phyloP scores from a whole-genome alignment of 2,329 filamentous ascomycete genomes.

The Calonectria leucothoes region DNA sequence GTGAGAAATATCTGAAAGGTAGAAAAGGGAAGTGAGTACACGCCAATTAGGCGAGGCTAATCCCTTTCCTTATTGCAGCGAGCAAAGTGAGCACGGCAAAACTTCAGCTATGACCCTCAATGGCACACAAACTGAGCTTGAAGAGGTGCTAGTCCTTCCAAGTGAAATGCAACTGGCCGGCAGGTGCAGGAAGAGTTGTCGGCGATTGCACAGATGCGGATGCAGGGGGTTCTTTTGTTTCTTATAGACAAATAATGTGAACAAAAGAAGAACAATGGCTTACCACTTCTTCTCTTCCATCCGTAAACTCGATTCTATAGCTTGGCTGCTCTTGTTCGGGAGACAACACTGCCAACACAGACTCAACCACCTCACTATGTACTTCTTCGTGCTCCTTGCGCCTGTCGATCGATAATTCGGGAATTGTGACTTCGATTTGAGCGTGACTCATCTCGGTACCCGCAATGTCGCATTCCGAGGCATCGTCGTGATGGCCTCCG shows the following conservation, averaged over 20 bases:
- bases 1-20: slow-evolving; percentile 9
- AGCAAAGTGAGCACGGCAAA: slow-evolving; percentile 26
- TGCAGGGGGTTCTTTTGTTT: too few relatives aligned
- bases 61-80: slow-evolving; percentile 29
- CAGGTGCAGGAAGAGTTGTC: neutral
- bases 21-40: neutral
- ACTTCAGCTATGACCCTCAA: neutral
- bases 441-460: neutral
- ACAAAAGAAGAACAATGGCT: slow-evolving; percentile 38
- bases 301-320: slow-evolving; percentile 58
- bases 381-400: slow-evolving; percentile 46
- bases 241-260: too few relatives aligned
- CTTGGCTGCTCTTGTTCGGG: slow-evolving; percentile 38
- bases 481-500: neutral
- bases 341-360: slow-evolving; percentile 46
- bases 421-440: slow-evolving; percentile 47
- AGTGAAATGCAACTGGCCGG: neutral
- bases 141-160: neutral
- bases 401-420: slow-evolving; percentile 38
- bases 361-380: slow-evolving; percentile 52
- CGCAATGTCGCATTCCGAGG: neutral
- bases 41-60: slow-evolving; percentile 1
- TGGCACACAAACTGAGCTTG: neutral
- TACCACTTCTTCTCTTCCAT: slow-evolving; percentile 59
- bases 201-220: neutral